phyloP scores from a whole-genome alignment of 805 yeast genomes.

The Hanseniaspora guilliermondii region DNA sequence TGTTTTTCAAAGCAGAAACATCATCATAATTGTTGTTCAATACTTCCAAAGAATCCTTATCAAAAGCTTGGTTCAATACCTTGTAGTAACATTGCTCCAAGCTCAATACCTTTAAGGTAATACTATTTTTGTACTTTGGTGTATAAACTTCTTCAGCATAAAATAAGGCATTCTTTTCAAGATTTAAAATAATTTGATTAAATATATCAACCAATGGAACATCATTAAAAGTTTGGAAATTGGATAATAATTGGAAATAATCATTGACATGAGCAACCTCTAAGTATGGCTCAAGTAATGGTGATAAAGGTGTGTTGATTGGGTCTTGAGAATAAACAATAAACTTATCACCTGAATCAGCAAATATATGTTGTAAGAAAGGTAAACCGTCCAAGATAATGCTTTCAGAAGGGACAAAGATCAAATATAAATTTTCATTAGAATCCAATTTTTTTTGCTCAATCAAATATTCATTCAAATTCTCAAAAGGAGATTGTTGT shows the following conservation, averaged over 20 bases:
- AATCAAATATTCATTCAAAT: background rate
- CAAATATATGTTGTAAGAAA: constrained; percentile 1
- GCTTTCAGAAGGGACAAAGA: constrained; percentile 9
- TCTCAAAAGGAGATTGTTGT: constrained; percentile 25
- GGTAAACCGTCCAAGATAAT: constrained; percentile 13
- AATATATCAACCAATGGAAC: constrained; percentile 9
- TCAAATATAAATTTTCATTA: background rate
- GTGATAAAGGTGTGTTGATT: constrained; percentile 35
- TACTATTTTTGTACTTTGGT: constrained; percentile 2
- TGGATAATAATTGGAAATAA: constrained; percentile 44
- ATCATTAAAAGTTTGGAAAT: constrained; percentile 7
- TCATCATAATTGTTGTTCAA: constrained; percentile 44
- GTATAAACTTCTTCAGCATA: constrained; percentile 12
- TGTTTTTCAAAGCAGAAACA: constrained; percentile 31
- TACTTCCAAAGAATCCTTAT: constrained; percentile 38
- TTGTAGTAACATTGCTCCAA: constrained; percentile 69
- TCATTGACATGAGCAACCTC: constrained; percentile 59
- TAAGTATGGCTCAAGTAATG: constrained; percentile 37
- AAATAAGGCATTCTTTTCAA: constrained; percentile 10
- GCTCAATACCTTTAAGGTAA: constrained; percentile 31
- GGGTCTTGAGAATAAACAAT: constrained; percentile 14
- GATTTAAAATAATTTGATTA: constrained; percentile 8
- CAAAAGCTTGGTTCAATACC: constrained; percentile 57
- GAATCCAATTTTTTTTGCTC: background rate
- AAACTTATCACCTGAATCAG: constrained; percentile 13